Conservation (phyloP, 148 eudicot genomes). For the Cornus suecica region DNA sequence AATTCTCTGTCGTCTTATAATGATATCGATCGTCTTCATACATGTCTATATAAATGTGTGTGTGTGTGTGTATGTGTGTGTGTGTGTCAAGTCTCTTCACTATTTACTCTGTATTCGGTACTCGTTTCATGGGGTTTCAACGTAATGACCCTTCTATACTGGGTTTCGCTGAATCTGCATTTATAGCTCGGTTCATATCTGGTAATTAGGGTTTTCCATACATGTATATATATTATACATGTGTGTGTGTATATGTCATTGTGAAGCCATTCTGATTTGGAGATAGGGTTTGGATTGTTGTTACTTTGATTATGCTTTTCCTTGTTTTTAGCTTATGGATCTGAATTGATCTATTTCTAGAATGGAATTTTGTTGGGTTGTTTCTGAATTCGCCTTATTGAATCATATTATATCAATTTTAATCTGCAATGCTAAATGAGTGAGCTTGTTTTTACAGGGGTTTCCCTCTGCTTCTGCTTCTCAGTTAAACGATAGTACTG, state of each 20-base stretch:
- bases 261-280: not conserved
- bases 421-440: not conserved
- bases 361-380: not conserved
- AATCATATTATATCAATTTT: not conserved
- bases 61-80: not conserved
- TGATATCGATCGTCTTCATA: not conserved
- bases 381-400: not conserved
- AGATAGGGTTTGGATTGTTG: not conserved
- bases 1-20: not conserved
- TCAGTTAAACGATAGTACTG: slow-evolving; percentile 7
- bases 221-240: too few species aligned
- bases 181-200: not conserved
- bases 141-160: not conserved
- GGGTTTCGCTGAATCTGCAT: not conserved
- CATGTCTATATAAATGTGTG: too few species aligned
- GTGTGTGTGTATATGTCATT: too few species aligned
- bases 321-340: not conserved
- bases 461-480: slow-evolving; percentile 12
- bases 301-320: not conserved
- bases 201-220: not conserved
- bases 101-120: not conserved
- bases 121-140: not conserved
- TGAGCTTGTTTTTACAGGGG: slow-evolving; percentile 10
- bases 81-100: not conserved
- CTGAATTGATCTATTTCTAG: not conserved